Base-by-base conservation (phyloP, 441 rosid species). In the Gossypium davidsonii region DNA sequence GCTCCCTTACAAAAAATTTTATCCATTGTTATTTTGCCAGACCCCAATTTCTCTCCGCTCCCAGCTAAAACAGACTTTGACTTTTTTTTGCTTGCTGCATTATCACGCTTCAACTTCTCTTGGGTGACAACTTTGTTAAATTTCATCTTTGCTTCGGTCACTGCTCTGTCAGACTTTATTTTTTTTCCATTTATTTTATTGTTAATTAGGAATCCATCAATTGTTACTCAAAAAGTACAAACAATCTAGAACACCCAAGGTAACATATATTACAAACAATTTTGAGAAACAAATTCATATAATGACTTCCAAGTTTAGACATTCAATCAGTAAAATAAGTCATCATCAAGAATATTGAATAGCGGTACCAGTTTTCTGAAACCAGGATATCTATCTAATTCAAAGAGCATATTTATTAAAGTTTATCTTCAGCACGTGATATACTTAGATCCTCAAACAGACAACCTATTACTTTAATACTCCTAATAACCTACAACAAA, bases 1-100 rank as follows among this genome's bases (percentile, higher is more conserved):
- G 75, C 73, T 70, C 93, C 96, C 74, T 73, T 67, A 55, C 68
- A 67, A 56, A 83, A 87, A 66, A 28, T 44, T 56, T 74, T 77
- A 52, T 74, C 76, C n/a, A 17, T 52, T 51, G 3, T 79, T 49
- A 58, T 67, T 44, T 79, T 71, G 20, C 66, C 58, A 66, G 71
- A 49, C 46, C 48, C 48, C 48, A 61, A 34, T 53, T 66, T 65
- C 74, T 66, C 78, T 51, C 55, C 78, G 72, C 17, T 37, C 10
- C 66, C 56, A 0, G 31, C 6, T 52, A 52, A 59, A 28, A 7
- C 42, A 61, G 68, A 18, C 59, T 28, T 25, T 14, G 49, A 31
- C 34, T 62, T 48, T 23, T 61, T 23, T 15, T 15, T 8, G 20
- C 31, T 70, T 18, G 49, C 17, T 17, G 46, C 26, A 34, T 31